Conservation (phyloP, 352 stramenopile species). For the Aphanomyces cochlioides region DNA sequence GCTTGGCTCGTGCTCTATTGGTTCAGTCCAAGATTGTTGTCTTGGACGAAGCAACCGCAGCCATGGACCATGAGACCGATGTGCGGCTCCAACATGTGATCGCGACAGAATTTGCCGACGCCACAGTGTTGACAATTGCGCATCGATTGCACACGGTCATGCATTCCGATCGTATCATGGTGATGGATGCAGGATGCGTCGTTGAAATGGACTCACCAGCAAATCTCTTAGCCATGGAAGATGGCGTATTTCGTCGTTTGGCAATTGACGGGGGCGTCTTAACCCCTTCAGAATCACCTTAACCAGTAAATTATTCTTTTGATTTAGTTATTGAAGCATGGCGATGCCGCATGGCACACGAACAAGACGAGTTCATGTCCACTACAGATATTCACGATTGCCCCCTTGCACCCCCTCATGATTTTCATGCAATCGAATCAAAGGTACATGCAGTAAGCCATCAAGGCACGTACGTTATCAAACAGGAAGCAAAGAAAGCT, state of each 20-base stretch:
- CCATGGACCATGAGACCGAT: slow-evolving; percentile 45
- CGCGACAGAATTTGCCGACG: slow-evolving; percentile 61
- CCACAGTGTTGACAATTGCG: slow-evolving; percentile 89
- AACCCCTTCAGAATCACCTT: no score
- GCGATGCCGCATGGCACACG: no score
- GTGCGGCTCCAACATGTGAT: slow-evolving; percentile 55
- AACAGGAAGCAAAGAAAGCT: no score
- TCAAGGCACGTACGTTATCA: no score
- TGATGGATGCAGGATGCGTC: slow-evolving; percentile 79
- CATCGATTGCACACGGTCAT: slow-evolving; percentile 93
- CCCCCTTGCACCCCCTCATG: no score
- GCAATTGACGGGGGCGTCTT: slow-evolving; percentile 23
- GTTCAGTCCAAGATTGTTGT: slow-evolving; percentile 86
- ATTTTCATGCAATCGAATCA: no score
- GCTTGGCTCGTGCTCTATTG: slow-evolving; percentile 76
- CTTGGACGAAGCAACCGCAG: slow-evolving; percentile 55
- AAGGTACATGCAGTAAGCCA: no score
- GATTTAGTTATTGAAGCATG: no score
- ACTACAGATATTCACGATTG: no score
- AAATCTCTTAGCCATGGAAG: slow-evolving; percentile 44
- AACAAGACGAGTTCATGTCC: no score
- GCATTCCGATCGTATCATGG: slow-evolving; percentile 87
- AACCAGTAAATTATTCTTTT: no score
- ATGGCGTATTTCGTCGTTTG: slow-evolving; percentile 30
- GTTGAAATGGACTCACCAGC: slow-evolving; percentile 66